A percentile compares a stretch with the other conserved stretches of the same genome.
Evolutionary conservation across 2,329 filamentous ascomycete genomes (phyloP).

Genomic region (Penicillium janthinellum): DNA sequence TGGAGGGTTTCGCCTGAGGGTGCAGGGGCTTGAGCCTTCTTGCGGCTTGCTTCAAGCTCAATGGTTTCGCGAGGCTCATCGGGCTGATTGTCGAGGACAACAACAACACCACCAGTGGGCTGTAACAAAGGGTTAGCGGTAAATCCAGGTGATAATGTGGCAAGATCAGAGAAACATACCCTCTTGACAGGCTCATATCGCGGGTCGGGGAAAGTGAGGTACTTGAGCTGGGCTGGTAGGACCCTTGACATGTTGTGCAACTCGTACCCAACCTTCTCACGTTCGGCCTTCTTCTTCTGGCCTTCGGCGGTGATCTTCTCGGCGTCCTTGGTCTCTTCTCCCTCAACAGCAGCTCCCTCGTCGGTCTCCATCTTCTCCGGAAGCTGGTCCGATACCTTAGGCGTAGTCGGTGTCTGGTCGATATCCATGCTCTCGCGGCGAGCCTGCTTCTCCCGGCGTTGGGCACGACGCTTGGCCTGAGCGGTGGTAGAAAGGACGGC

Average conservation of each 20-base stretch:
- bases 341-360: constrained; percentile 57
- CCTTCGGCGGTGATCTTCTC: constrained; percentile 63
- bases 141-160: not conserved
- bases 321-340: constrained; percentile 57
- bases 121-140: constrained; percentile 52
- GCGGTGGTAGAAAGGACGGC: constrained; percentile 95
- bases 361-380: constrained; percentile 83
- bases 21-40: constrained; percentile 52
- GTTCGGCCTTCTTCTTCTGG: constrained; percentile 85
- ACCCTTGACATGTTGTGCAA: constrained; percentile 97
- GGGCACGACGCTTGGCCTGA: constrained; percentile 90
- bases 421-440: constrained; percentile 94
- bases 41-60: constrained; percentile 85
- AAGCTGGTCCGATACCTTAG: constrained; percentile 62
- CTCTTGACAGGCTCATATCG: constrained; percentile 93
- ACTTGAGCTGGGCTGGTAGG: constrained; percentile 89
- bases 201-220: constrained; percentile 86
- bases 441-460: constrained; percentile 90
- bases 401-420: constrained; percentile 74
- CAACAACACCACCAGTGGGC: constrained; percentile 89
- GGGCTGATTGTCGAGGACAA: constrained; percentile 83
- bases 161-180: constrained; percentile 54
- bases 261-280: constrained; percentile 95
- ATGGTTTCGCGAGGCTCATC: constrained; percentile 77
- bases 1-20: constrained; percentile 45